phyloP scores from a whole-genome alignment of 1,284 basidiomycete genomes.

The Cutaneotrichosporon cavernicola region DNA sequence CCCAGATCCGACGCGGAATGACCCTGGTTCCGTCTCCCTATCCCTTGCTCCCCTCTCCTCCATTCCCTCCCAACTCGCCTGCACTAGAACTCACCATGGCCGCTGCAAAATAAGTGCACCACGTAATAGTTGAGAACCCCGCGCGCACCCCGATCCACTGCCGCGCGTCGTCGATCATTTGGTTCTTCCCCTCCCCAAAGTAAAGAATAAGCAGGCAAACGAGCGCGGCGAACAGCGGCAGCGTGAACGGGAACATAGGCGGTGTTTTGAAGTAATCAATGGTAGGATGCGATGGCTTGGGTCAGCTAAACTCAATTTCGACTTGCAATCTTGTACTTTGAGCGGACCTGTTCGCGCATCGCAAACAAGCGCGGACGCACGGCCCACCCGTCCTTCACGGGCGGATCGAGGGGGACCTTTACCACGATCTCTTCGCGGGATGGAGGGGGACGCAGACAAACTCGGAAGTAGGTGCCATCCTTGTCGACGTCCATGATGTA shows the following conservation, averaged over 20 bases:
- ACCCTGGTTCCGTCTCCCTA: neutral
- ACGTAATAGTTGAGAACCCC: slow-evolving; percentile 26
- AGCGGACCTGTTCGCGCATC: slow-evolving; percentile 24
- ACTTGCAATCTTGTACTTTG: slow-evolving; percentile 35
- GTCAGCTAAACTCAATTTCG: neutral
- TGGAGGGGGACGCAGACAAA: slow-evolving; percentile 34
- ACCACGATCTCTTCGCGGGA: slow-evolving; percentile 20
- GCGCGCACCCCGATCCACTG: slow-evolving; percentile 8
- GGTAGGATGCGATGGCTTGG: slow-evolving; percentile 21
- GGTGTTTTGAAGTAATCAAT: slow-evolving; percentile 34
- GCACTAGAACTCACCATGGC: slow-evolving; percentile 31
- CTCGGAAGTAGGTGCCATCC: slow-evolving; percentile 19
- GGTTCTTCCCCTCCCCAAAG: neutral
- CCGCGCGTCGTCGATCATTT: neutral
- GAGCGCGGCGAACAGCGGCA: slow-evolving; percentile 26
- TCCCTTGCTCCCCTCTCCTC: neutral
- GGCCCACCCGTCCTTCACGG: slow-evolving; percentile 25
- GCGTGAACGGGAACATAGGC: slow-evolving; percentile 29
- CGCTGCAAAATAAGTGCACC: slow-evolving; percentile 25
- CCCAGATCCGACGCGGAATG: neutral
- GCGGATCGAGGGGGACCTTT: slow-evolving; percentile 32
- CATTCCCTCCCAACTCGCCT: neutral
- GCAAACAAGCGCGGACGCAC: slow-evolving; percentile 21
- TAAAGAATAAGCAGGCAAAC: slow-evolving; percentile 26
- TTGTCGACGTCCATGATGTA: slow-evolving; percentile 31